Evolutionary conservation across 306 rosid genomes (phyloP).

Genomic region (Citrullus colocynthis): DNA sequence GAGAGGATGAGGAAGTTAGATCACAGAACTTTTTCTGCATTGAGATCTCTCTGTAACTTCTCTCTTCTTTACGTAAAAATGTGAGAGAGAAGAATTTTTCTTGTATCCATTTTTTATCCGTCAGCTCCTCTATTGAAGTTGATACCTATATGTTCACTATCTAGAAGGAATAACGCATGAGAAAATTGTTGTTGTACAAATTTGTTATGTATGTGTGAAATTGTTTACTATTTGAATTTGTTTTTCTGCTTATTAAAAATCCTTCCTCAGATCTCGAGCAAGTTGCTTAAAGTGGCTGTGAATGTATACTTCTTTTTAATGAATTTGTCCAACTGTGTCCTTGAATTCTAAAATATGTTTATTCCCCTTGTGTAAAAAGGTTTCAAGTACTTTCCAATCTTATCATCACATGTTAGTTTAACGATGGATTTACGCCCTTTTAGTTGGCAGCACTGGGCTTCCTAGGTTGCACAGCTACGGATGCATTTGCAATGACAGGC

Average conservation of each 20-base stretch:
- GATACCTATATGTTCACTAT: not conserved
- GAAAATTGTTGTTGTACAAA: not conserved
- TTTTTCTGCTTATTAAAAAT: not conserved
- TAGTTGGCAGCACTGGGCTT: constrained; percentile 92
- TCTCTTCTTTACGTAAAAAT: too few species aligned
- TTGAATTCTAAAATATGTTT: not conserved
- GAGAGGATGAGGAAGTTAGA: too few species aligned
- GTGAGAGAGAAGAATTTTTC: too few species aligned
- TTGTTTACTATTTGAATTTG: not conserved
- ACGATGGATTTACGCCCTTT: constrained; percentile 7
- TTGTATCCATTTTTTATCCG: not conserved
- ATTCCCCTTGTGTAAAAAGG: not conserved
- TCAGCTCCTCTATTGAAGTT: not conserved
- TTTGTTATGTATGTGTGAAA: not conserved
- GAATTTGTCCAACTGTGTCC: too few species aligned
- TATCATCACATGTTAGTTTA: not conserved
- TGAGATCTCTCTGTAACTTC: too few species aligned
- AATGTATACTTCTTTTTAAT: too few species aligned
- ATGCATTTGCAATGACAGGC: constrained; percentile 97
- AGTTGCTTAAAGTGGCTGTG: not conserved
- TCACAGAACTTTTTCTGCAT: too few species aligned
- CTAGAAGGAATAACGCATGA: not conserved
- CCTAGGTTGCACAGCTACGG: constrained; percentile 83
- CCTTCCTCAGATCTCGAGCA: not conserved
- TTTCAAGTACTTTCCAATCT: not conserved